Percentiles rank a stretch among this genome's conserved stretches.
phyloP scores from a whole-genome alignment of 2,329 filamentous ascomycete genomes.

The Celoporthe dispersa region DNA sequence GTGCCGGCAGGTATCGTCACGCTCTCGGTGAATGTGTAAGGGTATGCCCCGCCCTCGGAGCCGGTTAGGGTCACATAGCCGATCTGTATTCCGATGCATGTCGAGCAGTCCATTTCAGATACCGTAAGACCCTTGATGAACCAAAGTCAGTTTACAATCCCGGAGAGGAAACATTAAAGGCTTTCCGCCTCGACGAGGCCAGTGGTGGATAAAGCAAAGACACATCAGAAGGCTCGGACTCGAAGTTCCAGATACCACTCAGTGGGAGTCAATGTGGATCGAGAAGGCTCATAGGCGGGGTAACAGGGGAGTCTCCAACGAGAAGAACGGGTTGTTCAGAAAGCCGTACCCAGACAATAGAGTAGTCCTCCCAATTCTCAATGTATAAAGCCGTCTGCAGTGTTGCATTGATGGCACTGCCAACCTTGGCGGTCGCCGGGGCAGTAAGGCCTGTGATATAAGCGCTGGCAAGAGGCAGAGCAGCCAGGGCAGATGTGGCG shows the following conservation, averaged over 20 bases:
- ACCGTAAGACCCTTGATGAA: conserved; percentile 14
- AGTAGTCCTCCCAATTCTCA: conserved; percentile 42
- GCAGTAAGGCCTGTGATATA: conserved; percentile 35
- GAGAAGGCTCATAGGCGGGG: conserved; percentile 14
- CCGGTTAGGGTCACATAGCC: conserved; percentile 34
- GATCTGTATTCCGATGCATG: conserved; percentile 38
- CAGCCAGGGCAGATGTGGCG: conserved; percentile 32
- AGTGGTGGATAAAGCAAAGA: neutral
- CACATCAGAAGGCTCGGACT: neutral
- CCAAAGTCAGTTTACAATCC: neutral
- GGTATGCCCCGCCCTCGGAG: conserved; percentile 17
- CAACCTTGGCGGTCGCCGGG: conserved; percentile 35
- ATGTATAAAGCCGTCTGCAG: conserved; percentile 38
- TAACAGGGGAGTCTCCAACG: conserved; percentile 20
- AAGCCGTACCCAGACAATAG: conserved; percentile 36
- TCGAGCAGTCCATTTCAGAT: neutral
- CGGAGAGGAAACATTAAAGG: neutral
- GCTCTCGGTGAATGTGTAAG: conserved; percentile 21
- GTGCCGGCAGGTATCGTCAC: conserved; percentile 16
- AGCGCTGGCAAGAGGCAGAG: conserved; percentile 33
- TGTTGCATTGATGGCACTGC: conserved; percentile 34
- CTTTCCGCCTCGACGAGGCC: neutral
- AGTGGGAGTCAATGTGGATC: neutral
- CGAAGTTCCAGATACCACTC: neutral
- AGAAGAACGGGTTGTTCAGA: neutral